Percentiles rank a stretch among this genome's conserved stretches.
Evolutionary conservation across 345 rosid genomes (phyloP).

Genomic region (Zanthoxylum bungeanum): DNA sequence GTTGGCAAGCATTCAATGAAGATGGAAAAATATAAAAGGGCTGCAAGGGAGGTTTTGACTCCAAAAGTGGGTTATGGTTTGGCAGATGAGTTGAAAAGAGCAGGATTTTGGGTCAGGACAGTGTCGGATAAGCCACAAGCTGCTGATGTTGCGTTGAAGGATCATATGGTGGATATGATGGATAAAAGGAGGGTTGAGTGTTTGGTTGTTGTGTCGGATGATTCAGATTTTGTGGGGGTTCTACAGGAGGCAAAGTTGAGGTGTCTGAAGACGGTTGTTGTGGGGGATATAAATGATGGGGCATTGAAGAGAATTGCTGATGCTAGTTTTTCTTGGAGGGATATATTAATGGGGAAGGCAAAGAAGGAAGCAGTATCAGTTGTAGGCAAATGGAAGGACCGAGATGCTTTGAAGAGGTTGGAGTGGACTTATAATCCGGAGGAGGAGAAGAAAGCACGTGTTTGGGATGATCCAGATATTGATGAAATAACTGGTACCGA

Average conservation of each 20-base stretch:
- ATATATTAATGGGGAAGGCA: constrained; percentile 78
- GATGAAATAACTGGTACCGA: constrained; percentile 21
- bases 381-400: constrained; percentile 72
- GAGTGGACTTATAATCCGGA: constrained; percentile 77
- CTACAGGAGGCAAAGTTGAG: constrained; percentile 68
- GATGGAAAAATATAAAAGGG: constrained; percentile 75
- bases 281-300: constrained; percentile 68
- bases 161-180: constrained; percentile 71
- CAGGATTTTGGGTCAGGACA: constrained; percentile 63
- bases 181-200: constrained; percentile 70
- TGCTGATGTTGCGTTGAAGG: constrained; percentile 64
- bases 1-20: constrained; percentile 72
- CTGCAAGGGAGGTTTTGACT: constrained; percentile 47
- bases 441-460: constrained; percentile 28
- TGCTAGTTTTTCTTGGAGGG: constrained; percentile 76
- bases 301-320: constrained; percentile 74
- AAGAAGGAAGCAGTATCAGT: constrained; percentile 76
- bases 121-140: constrained; percentile 77
- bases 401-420: constrained; percentile 58
- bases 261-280: constrained; percentile 76
- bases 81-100: constrained; percentile 69
- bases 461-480: constrained; percentile 16
- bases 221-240: constrained; percentile 65
- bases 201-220: constrained; percentile 80
- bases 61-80: constrained; percentile 72